Conservation (phyloP, 192 early-diverging fungal genomes). For the Podila horticola region DNA sequence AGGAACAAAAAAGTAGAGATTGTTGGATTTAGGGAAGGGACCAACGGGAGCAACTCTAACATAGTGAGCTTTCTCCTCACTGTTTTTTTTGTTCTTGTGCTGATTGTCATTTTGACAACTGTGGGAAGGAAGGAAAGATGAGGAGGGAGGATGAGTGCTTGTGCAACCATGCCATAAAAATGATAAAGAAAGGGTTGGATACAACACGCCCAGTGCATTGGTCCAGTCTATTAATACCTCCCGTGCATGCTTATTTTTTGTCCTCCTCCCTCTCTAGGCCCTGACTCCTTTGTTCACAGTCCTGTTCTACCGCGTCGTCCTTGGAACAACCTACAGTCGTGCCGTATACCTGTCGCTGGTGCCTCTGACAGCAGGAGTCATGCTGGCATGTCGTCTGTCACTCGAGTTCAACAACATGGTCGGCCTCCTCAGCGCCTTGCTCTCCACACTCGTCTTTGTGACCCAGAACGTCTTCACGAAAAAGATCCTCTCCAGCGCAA, state of each 20-base stretch:
- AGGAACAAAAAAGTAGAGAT: too few relatives aligned
- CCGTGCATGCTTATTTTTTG: too few relatives aligned
- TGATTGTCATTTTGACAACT: not conserved
- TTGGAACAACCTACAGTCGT: slow-evolving; percentile 69
- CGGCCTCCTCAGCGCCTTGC: slow-evolving; percentile 80
- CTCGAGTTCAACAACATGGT: slow-evolving; percentile 74
- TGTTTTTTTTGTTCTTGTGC: not conserved
- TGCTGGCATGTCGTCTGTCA: slow-evolving; percentile 82
- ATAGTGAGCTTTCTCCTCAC: too few relatives aligned
- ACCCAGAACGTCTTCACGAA: slow-evolving; percentile 91
- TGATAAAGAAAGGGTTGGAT: not conserved
- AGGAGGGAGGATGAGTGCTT: too few relatives aligned
- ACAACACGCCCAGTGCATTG: too few relatives aligned
- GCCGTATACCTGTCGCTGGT: slow-evolving; percentile 81
- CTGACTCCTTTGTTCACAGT: slow-evolving; percentile 91
- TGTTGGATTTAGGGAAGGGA: too few relatives aligned
- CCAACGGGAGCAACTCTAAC: too few relatives aligned
- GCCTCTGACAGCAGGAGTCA: slow-evolving; percentile 86
- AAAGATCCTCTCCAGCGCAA: slow-evolving; percentile 70
- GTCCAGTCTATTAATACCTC: too few relatives aligned
- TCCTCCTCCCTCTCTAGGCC: slow-evolving; percentile 55
- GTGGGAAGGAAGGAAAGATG: not conserved
- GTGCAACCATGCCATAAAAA: too few relatives aligned
- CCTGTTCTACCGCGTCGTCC: slow-evolving; percentile 76
- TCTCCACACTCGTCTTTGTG: slow-evolving; percentile 86